A percentile compares a stretch with the other conserved stretches of the same genome.
Conservation (phyloP, 768 basidiomycete genomes). For the Amanita exitialis region DNA sequence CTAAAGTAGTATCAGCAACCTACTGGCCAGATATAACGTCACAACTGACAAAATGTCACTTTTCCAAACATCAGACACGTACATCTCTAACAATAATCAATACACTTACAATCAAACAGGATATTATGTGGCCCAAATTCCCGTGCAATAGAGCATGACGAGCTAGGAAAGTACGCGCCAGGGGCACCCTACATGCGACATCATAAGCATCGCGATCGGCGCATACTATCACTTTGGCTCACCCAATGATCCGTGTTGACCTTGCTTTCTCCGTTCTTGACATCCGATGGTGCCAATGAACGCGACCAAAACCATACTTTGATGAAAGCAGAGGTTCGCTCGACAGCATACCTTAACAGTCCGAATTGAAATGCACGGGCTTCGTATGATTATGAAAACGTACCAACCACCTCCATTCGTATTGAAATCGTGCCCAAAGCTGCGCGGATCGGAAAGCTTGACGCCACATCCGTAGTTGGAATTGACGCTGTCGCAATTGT, state of each 20-base stretch:
- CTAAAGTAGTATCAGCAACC: constrained; percentile 16
- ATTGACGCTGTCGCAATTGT: constrained; percentile 39
- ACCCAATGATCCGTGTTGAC: constrained; percentile 50
- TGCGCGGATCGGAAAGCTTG: constrained; percentile 25
- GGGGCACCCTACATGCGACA: constrained; percentile 38
- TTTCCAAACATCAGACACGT: background rate
- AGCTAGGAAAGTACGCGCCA: constrained; percentile 50
- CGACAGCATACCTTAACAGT: constrained; percentile 47
- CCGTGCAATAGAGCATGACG: constrained; percentile 42
- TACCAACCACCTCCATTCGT: constrained; percentile 53
- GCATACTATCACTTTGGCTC: constrained; percentile 6
- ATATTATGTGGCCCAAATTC: constrained; percentile 52
- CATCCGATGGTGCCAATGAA: constrained; percentile 32
- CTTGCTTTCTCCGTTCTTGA: constrained; percentile 25
- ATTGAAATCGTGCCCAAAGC: constrained; percentile 53
- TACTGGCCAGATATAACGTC: background rate
- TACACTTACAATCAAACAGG: constrained; percentile 43
- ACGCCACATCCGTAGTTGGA: constrained; percentile 55
- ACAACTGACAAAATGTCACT: constrained; percentile 53
- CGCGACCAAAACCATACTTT: constrained; percentile 70
- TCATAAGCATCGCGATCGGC: background rate
- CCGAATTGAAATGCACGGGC: background rate
- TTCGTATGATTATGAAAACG: constrained; percentile 4
- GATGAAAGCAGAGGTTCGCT: constrained; percentile 45
- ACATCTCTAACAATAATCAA: background rate